Conservation (phyloP, 208 protist genomes). For the Angomonas deanei region DNA sequence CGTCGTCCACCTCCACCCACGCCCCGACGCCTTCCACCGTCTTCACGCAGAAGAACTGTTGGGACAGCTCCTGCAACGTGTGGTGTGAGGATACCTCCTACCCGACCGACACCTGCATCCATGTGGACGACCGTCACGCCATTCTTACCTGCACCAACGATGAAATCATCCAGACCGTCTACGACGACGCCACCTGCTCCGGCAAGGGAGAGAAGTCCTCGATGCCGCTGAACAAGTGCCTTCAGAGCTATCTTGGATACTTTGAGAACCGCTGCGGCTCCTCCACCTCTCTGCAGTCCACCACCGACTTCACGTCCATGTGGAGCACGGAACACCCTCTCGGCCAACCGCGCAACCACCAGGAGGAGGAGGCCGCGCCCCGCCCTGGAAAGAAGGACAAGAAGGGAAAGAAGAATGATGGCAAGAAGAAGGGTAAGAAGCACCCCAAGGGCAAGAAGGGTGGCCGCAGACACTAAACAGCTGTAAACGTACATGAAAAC, state of each 20-base stretch:
- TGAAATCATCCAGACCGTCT: conserved; percentile 26
- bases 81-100: conserved; percentile 31
- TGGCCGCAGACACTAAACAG: neutral
- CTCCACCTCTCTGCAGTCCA: neutral
- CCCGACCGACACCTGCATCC: conserved; percentile 31
- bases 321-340: neutral
- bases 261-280: conserved; percentile 39
- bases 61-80: conserved; percentile 25
- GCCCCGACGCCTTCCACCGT: conserved; percentile 7
- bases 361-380: neutral
- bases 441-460: no score
- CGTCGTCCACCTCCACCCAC: conserved; percentile 10
- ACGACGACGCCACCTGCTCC: conserved; percentile 19
- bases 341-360: neutral
- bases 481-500: neutral
- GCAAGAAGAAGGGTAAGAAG: neutral
- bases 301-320: neutral
- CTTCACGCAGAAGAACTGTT: conserved; percentile 37
- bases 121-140: conserved; percentile 24
- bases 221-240: conserved; percentile 44
- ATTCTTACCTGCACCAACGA: conserved; percentile 30
- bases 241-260: conserved; percentile 42
- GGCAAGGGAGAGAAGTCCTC: conserved; percentile 13
- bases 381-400: neutral
- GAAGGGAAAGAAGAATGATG: neutral